phyloP scores from a whole-genome alignment of 2,329 filamentous ascomycete species.

The Drechmeria coniospora region DNA sequence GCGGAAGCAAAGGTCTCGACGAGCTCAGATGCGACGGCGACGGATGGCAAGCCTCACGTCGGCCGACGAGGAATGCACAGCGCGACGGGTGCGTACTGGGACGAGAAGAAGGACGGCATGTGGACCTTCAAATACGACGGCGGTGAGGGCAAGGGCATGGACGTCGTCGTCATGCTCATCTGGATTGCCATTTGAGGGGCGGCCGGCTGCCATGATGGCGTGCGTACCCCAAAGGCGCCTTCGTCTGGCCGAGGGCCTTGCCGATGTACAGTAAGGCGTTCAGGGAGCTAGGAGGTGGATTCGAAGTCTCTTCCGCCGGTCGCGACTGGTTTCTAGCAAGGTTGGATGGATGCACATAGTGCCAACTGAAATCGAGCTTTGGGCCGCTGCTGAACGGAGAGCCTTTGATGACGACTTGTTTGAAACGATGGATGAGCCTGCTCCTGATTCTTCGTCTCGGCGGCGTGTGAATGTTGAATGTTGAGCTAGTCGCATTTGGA shows the following conservation, averaged over 20 bases:
- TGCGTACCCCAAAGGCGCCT: background rate
- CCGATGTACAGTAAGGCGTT: constrained; percentile 3
- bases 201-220: background rate
- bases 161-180: constrained; percentile 58
- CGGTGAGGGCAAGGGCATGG: constrained; percentile 49
- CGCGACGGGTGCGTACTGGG: constrained; percentile 76
- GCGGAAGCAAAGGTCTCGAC: constrained; percentile 40
- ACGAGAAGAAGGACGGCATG: constrained; percentile 80
- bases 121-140: constrained; percentile 78
- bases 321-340: constrained; percentile 1
- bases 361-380: background rate
- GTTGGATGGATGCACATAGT: constrained; percentile 3
- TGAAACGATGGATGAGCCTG: background rate
- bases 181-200: constrained; percentile 53
- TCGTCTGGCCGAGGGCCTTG: background rate
- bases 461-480: too few relatives aligned
- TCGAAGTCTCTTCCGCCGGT: background rate
- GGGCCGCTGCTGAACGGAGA: background rate
- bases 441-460: too few relatives aligned
- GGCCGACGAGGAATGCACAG: constrained; percentile 84
- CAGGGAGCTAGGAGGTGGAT: constrained; percentile 1
- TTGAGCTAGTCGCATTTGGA: too few relatives aligned
- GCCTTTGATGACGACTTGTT: background rate
- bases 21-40: constrained; percentile 38
- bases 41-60: constrained; percentile 53